Evolutionary conservation across 306 rosid species (phyloP), one percentile per base, ranked within the genome.

Genomic region (Gastrolobium bilobum): DNA sequence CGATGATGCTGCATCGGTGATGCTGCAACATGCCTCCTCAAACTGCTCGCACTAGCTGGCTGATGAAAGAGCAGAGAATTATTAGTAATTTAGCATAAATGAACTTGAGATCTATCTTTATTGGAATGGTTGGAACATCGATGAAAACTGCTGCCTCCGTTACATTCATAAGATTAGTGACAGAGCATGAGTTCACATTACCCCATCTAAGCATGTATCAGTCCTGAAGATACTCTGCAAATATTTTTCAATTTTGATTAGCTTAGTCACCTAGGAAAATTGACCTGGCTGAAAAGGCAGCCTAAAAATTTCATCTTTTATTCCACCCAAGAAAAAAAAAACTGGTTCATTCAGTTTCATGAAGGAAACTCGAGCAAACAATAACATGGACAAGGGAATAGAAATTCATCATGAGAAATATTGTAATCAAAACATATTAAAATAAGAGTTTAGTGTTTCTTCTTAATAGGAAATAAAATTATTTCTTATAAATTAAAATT

Each of bases 11-110:
- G 95, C 96, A 93, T 90, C 79, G 93, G 71, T 7, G 99, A 90
- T 2, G 94, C 90, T 39, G 91, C 96, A 67, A 95, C 87, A 47
- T 93, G 99, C 89, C 97, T 88, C 78, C 96, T 89, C 86, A 95
- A 91, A 83, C 91, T 95, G 90, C 89, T 92, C 10, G 92, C 94
- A 37, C 96, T 95, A 20, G 89, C 90, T 73, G 99, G 98, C 99
- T 95, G 96, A 84, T 81, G 72, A 76, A 79, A 65, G 79, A 79
- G 62, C 51, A 71, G 9, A 73, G 33, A 65, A 77, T 75, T 56
- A 86, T 89, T 79, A 88, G 85, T 70, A 37, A 20, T 20, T 20
- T 20, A 20, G 26, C 26, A 20, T 4, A 33, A 46, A 71, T 47
- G 46, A 75, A 26, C 58, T 26, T 50, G 8, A 13, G 6, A 60